Evolutionary conservation across 2,329 filamentous ascomycete species (phyloP).

Genomic region (Nemania bipapillata): DNA sequence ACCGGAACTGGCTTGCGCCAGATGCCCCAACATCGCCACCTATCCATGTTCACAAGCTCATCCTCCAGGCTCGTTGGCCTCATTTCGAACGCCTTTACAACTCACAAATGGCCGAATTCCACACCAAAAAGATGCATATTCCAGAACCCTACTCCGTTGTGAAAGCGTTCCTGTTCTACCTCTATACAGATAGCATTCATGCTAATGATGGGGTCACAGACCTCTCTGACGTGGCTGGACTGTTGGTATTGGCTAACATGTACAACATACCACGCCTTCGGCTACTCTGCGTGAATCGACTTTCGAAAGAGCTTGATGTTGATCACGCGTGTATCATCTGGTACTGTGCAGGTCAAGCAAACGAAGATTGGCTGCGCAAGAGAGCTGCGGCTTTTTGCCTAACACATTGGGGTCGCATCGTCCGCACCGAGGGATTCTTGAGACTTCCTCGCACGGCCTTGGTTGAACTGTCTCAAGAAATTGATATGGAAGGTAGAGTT

Average conservation of each 20-base stretch:
- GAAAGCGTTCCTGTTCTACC: slow-evolving; percentile 92
- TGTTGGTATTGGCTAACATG: slow-evolving; percentile 97
- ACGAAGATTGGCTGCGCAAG: slow-evolving; percentile 92
- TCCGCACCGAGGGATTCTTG: slow-evolving; percentile 87
- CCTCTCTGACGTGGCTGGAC: slow-evolving; percentile 87
- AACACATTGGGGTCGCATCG: slow-evolving; percentile 92
- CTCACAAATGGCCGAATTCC: slow-evolving; percentile 96
- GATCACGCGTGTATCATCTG: slow-evolving; percentile 95
- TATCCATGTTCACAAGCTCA: slow-evolving; percentile 94
- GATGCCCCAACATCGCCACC: slow-evolving; percentile 77
- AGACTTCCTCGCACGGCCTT: slow-evolving; percentile 80
- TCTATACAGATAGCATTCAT: slow-evolving; percentile 93
- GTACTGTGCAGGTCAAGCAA: slow-evolving; percentile 90
- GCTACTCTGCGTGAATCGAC: slow-evolving; percentile 87
- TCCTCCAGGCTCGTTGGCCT: slow-evolving; percentile 93
- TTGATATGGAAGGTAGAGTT: slow-evolving; percentile 91
- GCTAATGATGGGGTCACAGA: slow-evolving; percentile 77
- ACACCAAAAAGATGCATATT: slow-evolving; percentile 97
- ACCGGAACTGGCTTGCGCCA: slow-evolving; percentile 68
- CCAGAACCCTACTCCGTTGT: slow-evolving; percentile 95
- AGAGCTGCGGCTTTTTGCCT: slow-evolving; percentile 89
- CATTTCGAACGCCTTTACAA: slow-evolving; percentile 93
- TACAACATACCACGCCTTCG: slow-evolving; percentile 96
- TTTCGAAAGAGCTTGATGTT: slow-evolving; percentile 90
- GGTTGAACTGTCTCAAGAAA: slow-evolving; percentile 91